phyloP scores from a whole-genome alignment of 352 stramenopile species.

The Plasmopara viticola region DNA sequence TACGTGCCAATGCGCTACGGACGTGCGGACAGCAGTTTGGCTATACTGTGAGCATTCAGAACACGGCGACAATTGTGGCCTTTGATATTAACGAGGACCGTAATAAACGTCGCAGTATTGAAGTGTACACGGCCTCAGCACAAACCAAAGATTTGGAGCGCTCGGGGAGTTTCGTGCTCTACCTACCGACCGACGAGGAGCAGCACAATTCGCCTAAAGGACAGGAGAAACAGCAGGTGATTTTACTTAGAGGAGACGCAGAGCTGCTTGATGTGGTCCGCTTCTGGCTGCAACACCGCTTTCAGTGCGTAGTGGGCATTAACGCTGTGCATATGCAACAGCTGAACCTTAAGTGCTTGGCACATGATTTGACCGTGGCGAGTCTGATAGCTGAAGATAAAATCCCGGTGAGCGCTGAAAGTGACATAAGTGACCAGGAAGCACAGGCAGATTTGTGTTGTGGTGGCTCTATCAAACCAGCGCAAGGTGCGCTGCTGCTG shows the following conservation, averaged over 20 bases:
- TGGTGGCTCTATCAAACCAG: conserved; percentile 10
- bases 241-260: conserved; percentile 54
- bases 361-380: conserved; percentile 39
- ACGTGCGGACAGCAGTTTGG: conserved; percentile 46
- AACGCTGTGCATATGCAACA: conserved; percentile 43
- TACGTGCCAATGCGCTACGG: conserved; percentile 41
- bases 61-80: conserved; percentile 39
- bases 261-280: conserved; percentile 47
- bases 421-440: conserved; percentile 10
- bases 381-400: conserved; percentile 25
- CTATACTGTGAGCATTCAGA: conserved; percentile 60
- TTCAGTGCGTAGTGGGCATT: conserved; percentile 59
- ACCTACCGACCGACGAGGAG: conserved; percentile 38
- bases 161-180: conserved; percentile 55
- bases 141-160: conserved; percentile 11
- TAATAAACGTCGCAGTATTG: conserved; percentile 10
- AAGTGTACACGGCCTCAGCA: neutral
- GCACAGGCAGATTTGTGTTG: neutral
- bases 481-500: conserved; percentile 36
- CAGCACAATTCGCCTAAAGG: conserved; percentile 28
- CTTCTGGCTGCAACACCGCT: conserved; percentile 62
- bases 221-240: conserved; percentile 43
- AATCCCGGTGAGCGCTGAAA: conserved; percentile 3
- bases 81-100: conserved; percentile 55
- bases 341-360: conserved; percentile 45